These are phyloP conservation scores for Bertia moriformis DNA, from an alignment of 2,329 filamentous ascomycete genomes.

Conservation along the genomic window DNA sequence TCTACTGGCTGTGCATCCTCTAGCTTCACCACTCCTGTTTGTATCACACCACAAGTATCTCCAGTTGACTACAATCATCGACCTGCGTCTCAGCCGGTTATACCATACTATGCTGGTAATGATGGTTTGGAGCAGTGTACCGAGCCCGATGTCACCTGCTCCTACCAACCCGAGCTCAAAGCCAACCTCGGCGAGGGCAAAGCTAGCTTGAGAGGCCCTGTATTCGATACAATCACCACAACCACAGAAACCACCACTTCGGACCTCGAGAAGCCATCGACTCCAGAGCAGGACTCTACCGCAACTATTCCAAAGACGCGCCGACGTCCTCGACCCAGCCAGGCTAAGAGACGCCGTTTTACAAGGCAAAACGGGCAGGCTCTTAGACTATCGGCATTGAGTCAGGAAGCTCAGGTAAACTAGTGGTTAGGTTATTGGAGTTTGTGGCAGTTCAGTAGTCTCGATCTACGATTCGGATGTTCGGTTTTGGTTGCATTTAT, in stretches of 20 bases:
- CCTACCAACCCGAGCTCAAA: constrained; percentile 51
- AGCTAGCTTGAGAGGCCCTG: constrained; percentile 47
- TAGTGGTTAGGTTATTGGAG: no score
- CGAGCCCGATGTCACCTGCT: constrained; percentile 40
- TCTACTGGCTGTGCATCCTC: no score
- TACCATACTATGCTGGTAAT: constrained; percentile 46
- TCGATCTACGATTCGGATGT: no score
- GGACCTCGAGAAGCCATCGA: background rate
- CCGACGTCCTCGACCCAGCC: background rate
- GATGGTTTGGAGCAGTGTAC: constrained; percentile 22
- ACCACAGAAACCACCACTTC: no score
- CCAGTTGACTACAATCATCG: constrained; percentile 30
- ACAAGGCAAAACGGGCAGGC: background rate
- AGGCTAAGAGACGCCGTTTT: background rate
- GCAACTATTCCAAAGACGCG: background rate
- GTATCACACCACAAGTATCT: no score
- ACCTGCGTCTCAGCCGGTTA: no score
- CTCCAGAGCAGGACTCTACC: background rate
- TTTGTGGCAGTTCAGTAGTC: no score
- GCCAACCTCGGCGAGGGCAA: constrained; percentile 48
- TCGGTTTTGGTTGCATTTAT: no score
- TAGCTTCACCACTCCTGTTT: no score
- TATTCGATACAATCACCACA: no score
- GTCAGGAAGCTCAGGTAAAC: background rate
- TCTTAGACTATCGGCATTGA: background rate